Base-by-base conservation (phyloP, 345 rosid genomes). In the Aegle marmelos region DNA sequence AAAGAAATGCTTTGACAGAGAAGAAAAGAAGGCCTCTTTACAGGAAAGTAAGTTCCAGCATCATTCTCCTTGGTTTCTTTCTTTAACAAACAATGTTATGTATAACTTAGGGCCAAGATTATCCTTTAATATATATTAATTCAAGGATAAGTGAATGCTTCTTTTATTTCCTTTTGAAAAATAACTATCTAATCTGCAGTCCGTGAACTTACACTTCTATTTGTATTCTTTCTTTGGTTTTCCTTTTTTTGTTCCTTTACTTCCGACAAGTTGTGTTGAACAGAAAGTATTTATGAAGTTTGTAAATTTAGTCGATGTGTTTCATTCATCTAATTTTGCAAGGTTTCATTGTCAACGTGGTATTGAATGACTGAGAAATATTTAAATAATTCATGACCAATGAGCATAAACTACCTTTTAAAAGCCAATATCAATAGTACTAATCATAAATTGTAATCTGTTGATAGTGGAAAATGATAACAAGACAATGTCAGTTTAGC, bases 1-100 rank as follows among this genome's bases (percentile, higher is more conserved):
- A 95, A 79, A 91, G 99, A 84, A 94, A 95, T 87, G 82, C 87
- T 81, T 85, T 95, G 91, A 95, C 94, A 4, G 97, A 94, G 85
- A 87, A 83, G 93, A 93, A 90, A 87, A 87, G 91, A 80, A 88
- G 67, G 80, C 99, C 98, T 45, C 88, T 93, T 79, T 92, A 87
- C 81, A 80, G 98, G 68, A 95, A 90, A 83, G 99, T 95, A 76
- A 83, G 87, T 83, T 14, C 53, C 62, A 60, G 21, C 53, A 50
- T 34, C 14, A 45, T 78, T 60, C 69, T 71, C 28, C 63, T 64
- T 4, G 36, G 27, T 74, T 63, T 78, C 30, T 57, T 53, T 54
- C 2, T 28, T 28, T 28, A 9, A 48, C 45, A 11, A 30, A 10
- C 10, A 30, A 19, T 41, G 25, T 19, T 6, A 4, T 27, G 13